A percentile compares a stretch with the other conserved stretches of the same genome.
phyloP scores from a whole-genome alignment of 257 asterid genomes.

The Jasminum sambac region DNA sequence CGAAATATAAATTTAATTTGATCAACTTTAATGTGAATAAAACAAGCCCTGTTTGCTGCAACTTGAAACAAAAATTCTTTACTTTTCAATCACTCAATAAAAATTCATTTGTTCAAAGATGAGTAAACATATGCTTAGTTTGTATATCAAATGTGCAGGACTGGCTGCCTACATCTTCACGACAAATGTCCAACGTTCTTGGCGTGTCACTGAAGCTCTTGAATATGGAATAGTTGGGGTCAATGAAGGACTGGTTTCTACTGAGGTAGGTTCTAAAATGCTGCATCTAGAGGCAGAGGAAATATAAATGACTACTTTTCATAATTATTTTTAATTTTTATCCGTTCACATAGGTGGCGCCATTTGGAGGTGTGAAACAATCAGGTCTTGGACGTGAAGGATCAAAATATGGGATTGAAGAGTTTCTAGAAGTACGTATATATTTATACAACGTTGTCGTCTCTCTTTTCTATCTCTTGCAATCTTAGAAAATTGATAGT shows the following conservation, averaged over 20 bases:
- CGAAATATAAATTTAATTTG: too few relatives aligned
- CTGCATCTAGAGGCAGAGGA: conserved; percentile 8
- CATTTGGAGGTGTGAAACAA: conserved; percentile 93
- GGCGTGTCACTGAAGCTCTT: conserved; percentile 97
- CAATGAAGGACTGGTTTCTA: conserved; percentile 91
- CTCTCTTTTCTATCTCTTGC: not conserved
- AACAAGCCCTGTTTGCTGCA: too few relatives aligned
- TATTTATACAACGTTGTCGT: not conserved
- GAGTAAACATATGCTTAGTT: not conserved
- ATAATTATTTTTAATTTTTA: conserved; percentile 11
- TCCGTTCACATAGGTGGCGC: conserved; percentile 67
- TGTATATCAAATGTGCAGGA: conserved; percentile 42
- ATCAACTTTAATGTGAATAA: too few relatives aligned
- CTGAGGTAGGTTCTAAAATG: conserved; percentile 63
- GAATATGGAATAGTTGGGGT: conserved; percentile 98
- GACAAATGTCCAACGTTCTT: conserved; percentile 64
- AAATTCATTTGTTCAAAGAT: too few relatives aligned
- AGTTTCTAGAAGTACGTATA: conserved; percentile 70
- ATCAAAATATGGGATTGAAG: conserved; percentile 94
- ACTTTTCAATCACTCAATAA: too few relatives aligned
- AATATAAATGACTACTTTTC: conserved; percentile 7
- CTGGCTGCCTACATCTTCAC: conserved; percentile 94
- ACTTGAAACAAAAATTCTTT: too few relatives aligned
- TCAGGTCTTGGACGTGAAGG: conserved; percentile 99
- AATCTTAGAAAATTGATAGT: not conserved